These are phyloP conservation scores for Crithidia thermophila DNA, from an alignment of 208 protist genomes.

Conservation along the genomic window DNA sequence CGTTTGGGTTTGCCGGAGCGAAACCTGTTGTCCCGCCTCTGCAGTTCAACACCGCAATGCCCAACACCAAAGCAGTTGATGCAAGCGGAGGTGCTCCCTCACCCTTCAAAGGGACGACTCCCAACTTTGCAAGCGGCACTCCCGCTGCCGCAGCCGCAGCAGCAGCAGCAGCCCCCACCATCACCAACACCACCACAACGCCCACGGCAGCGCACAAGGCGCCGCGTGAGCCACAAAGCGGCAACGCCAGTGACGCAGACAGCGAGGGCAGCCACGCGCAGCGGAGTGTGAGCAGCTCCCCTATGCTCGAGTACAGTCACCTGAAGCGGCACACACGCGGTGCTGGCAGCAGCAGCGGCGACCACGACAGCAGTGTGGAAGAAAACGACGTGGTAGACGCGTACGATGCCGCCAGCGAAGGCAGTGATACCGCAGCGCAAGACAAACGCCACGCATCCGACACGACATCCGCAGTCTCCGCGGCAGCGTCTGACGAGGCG, in stretches of 20 bases:
- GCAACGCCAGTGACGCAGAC: neutral
- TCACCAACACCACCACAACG: neutral
- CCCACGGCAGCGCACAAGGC: neutral
- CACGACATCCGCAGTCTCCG: too few species aligned
- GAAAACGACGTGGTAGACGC: neutral
- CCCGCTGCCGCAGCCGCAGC: neutral
- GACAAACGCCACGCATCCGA: slow-evolving; percentile 5
- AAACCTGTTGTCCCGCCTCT: neutral
- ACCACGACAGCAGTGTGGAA: neutral
- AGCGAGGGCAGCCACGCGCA: neutral
- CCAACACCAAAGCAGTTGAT: neutral
- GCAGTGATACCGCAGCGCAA: neutral
- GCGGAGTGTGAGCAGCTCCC: slow-evolving; percentile 20
- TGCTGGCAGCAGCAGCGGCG: neutral
- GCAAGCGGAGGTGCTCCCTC: neutral
- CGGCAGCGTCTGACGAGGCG: too few species aligned
- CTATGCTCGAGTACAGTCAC: slow-evolving; percentile 33
- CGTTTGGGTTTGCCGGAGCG: neutral
- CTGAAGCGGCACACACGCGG: slow-evolving; percentile 18
- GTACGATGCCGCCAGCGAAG: neutral
- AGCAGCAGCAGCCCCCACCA: neutral
- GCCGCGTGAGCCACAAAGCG: neutral
- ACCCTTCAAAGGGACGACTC: neutral
- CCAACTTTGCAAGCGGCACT: neutral
- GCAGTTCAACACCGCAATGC: slow-evolving; percentile 13